Evolutionary conservation across 2,329 filamentous ascomycete genomes (phyloP).

Genomic region (Fonsecaea erecta): DNA sequence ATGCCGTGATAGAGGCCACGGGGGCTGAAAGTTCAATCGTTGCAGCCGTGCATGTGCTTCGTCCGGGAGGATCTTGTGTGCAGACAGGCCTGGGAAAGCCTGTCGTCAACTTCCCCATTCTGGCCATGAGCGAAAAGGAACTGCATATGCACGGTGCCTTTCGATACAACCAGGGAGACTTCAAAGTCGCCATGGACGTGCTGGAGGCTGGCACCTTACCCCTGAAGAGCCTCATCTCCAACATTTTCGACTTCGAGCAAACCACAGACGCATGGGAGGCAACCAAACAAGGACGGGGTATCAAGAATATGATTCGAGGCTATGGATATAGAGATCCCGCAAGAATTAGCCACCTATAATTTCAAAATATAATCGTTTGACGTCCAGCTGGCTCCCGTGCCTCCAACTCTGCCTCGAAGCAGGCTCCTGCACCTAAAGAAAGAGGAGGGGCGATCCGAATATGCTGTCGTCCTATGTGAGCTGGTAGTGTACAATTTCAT

Average conservation of each 20-base stretch:
- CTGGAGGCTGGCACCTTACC: conserved; percentile 40
- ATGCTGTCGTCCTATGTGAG: conserved; percentile 8
- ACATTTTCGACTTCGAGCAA: conserved; percentile 43
- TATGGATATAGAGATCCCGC: conserved; percentile 33
- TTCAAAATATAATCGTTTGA: background rate
- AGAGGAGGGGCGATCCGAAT: background rate
- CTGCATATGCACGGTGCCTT: conserved; percentile 44
- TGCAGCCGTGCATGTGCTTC: conserved; percentile 48
- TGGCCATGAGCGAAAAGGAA: conserved; percentile 44
- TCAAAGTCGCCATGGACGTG: conserved; percentile 48
- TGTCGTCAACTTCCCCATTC: conserved; percentile 46
- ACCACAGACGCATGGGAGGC: conserved; percentile 44
- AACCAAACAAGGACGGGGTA: conserved; percentile 36
- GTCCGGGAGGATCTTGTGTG: conserved; percentile 41
- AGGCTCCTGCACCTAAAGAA: background rate
- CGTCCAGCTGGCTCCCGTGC: background rate
- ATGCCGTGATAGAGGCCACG: conserved; percentile 51
- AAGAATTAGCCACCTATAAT: conserved; percentile 25
- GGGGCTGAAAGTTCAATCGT: conserved; percentile 52
- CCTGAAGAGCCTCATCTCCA: conserved; percentile 43
- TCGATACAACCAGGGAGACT: conserved; percentile 43
- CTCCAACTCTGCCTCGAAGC: background rate
- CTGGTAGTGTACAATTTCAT: conserved; percentile 19
- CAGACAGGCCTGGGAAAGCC: conserved; percentile 47
- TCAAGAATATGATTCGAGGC: conserved; percentile 38